A percentile compares a stretch with the other conserved stretches of the same genome.
phyloP scores from a whole-genome alignment of 495 filamentous ascomycete genomes.

The Annulohypoxylon maeteangense region DNA sequence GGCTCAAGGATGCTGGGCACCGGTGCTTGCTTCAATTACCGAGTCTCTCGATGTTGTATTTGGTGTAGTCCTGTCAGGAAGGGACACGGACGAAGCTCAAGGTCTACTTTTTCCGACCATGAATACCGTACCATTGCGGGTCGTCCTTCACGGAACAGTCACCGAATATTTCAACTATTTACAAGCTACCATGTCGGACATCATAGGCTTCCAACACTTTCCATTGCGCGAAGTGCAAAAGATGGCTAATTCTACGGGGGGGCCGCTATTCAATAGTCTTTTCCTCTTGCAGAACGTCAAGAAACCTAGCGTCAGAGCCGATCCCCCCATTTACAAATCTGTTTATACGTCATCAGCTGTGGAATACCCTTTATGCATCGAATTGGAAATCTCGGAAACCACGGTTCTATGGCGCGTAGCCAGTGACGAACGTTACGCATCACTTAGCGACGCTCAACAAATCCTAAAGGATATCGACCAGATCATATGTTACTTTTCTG shows the following conservation, averaged over 20 bases:
- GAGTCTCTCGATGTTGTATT: slow-evolving; percentile 72
- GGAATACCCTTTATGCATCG: slow-evolving; percentile 82
- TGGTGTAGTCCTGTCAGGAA: slow-evolving; percentile 76
- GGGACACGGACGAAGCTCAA: slow-evolving; percentile 67
- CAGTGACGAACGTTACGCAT: slow-evolving; percentile 66
- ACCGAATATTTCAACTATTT: slow-evolving; percentile 71
- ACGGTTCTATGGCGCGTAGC: slow-evolving; percentile 74
- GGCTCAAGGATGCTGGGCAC: slow-evolving; percentile 72
- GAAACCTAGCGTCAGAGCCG: slow-evolving; percentile 21
- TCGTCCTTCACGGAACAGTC: slow-evolving; percentile 69
- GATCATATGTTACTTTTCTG: slow-evolving; percentile 64
- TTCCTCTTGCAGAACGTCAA: slow-evolving; percentile 71
- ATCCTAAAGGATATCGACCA: slow-evolving; percentile 66
- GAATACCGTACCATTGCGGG: slow-evolving; percentile 76
- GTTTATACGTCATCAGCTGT: slow-evolving; percentile 68
- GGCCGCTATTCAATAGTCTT: slow-evolving; percentile 70
- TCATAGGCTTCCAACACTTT: slow-evolving; percentile 69
- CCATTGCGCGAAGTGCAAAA: slow-evolving; percentile 71
- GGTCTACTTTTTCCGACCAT: slow-evolving; percentile 79
- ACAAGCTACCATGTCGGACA: slow-evolving; percentile 67
- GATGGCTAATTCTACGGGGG: slow-evolving; percentile 43
- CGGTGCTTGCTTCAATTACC: slow-evolving; percentile 66
- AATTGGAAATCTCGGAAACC: slow-evolving; percentile 71
- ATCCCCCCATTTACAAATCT: slow-evolving; percentile 61
- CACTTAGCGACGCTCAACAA: slow-evolving; percentile 50